phyloP scores from a whole-genome alignment of 202 grass and related monocot species.

The Panicum virgatum region DNA sequence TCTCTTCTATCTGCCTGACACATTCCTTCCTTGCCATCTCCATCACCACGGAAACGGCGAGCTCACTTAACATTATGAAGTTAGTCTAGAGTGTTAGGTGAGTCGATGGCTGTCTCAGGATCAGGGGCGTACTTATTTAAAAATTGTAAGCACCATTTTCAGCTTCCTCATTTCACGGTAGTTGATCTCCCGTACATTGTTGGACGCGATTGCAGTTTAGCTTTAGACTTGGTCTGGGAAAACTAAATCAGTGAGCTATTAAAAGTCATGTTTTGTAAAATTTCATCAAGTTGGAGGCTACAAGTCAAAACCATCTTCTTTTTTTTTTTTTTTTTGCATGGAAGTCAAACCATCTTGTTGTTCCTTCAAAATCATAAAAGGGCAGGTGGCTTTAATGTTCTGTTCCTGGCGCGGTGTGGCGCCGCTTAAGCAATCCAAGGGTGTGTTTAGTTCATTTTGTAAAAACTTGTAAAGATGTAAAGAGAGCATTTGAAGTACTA shows the following conservation, averaged over 20 bases:
- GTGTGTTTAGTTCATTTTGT: too few species aligned
- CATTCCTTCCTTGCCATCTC: conserved; percentile 14
- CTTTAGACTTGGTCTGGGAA: conserved; percentile 7
- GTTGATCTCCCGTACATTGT: conserved; percentile 40
- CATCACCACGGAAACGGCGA: conserved; percentile 10
- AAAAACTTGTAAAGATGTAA: too few species aligned
- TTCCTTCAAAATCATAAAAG: conserved; percentile 28
- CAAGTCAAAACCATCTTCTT: background rate
- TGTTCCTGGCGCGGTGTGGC: background rate
- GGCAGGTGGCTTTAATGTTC: background rate
- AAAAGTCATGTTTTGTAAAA: background rate
- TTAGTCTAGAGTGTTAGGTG: conserved; percentile 45
- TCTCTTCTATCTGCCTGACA: background rate
- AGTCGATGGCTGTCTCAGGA: conserved; percentile 24
- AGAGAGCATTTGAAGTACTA: too few species aligned
- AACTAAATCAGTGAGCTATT: conserved; percentile 8
- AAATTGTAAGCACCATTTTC: conserved; percentile 14
- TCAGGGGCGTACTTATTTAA: conserved; percentile 5
- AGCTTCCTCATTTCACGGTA: conserved; percentile 26
- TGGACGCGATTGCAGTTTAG: conserved; percentile 10
- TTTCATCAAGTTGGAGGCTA: background rate
- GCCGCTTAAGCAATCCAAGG: background rate
- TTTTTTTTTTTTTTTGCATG: too few species aligned
- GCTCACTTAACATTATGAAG: conserved; percentile 25
- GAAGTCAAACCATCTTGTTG: too few species aligned